Evolutionary conservation across 345 rosid species (phyloP), one percentile per base, ranked within the genome.

Genomic region (Brassica incana): DNA sequence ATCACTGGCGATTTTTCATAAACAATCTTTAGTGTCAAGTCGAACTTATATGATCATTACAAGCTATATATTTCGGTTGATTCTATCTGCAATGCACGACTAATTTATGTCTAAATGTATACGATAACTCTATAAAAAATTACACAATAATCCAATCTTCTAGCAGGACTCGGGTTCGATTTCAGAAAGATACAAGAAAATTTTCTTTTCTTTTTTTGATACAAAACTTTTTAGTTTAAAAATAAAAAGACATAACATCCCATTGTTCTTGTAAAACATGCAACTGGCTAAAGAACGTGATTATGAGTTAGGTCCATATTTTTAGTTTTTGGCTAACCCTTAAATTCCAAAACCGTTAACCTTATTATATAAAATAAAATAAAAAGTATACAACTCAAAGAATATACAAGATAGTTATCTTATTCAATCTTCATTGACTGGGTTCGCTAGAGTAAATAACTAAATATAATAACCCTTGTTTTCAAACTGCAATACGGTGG

Each of bases 251-350:
- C 33, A 10, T 20, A 29, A 6, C 14, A 76, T 29, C 7, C 54
- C 54, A 33, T 38, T 58, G n/a, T 67, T 67, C 2, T 32, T 50
- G 67, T 56, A 72, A 12, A 32, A 67, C 10, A 67, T 68, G 77
- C 35, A 27, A 29, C 48, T 68, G 30, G 65, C 27, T 50, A 74
- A 74, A 79, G 40, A 68, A 69, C 75, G 78, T 79, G 82, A 79
- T 74, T 15, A 11, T 74, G 60, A 14, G 78, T 68, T 79, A 67
- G 82, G 74, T 73, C 78, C 82, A 68, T 68, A 27, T 67, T 68
- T 79, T 62, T 16, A 50, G 75, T 74, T 15, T 62, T 79, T 62
- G 23, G 78, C 78, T 50, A 79, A 74, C 78, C 74, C 9, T 72
- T 30, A 38, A 71, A 65, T 5, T 60, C 60, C 56, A 54, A 8